Percentiles rank a stretch among this genome's conserved stretches.
These are phyloP conservation scores for Sapria himalayana DNA, from an alignment of 345 rosid species.

Conservation along the genomic window DNA sequence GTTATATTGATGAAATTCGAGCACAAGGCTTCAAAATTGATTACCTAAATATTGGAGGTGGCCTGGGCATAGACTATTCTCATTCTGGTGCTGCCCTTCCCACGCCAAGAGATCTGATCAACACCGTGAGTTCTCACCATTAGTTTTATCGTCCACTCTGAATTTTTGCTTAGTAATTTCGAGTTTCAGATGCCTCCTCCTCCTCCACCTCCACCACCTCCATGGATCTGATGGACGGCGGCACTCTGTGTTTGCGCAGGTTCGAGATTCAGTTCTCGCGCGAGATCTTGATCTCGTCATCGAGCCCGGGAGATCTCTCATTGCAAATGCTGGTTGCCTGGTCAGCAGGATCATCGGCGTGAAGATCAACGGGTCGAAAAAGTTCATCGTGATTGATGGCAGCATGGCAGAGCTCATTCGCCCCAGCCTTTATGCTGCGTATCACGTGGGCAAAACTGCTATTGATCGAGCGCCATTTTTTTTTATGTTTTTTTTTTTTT, in stretches of 20 bases:
- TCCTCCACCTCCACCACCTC: neutral
- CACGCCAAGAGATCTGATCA: constrained; percentile 75
- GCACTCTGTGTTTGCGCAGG: constrained; percentile 25
- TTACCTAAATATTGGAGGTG: constrained; percentile 91
- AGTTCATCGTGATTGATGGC: constrained; percentile 81
- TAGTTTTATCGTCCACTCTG: too few species aligned
- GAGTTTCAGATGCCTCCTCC: too few species aligned
- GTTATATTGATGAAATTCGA: constrained; percentile 69
- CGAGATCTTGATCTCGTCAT: constrained; percentile 61
- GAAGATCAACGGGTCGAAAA: constrained; percentile 86
- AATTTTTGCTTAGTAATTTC: constrained; percentile 2
- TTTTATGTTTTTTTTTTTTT: too few species aligned
- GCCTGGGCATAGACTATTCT: constrained; percentile 87
- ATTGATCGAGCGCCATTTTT: too few species aligned
- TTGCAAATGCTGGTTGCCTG: constrained; percentile 90
- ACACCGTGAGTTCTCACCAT: constrained; percentile 79
- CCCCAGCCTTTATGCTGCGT: constrained; percentile 92
- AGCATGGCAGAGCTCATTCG: constrained; percentile 99
- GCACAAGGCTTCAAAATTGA: constrained; percentile 76
- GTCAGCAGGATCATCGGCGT: constrained; percentile 88
- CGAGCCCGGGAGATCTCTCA: constrained; percentile 92
- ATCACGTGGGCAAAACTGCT: constrained; percentile 81
- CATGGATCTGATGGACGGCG: neutral
- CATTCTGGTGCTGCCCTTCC: constrained; percentile 81
- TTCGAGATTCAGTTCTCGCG: constrained; percentile 66